These are phyloP conservation scores for Leucosporidium scottii DNA, from an alignment of 768 basidiomycete genomes.

Conservation along the genomic window DNA sequence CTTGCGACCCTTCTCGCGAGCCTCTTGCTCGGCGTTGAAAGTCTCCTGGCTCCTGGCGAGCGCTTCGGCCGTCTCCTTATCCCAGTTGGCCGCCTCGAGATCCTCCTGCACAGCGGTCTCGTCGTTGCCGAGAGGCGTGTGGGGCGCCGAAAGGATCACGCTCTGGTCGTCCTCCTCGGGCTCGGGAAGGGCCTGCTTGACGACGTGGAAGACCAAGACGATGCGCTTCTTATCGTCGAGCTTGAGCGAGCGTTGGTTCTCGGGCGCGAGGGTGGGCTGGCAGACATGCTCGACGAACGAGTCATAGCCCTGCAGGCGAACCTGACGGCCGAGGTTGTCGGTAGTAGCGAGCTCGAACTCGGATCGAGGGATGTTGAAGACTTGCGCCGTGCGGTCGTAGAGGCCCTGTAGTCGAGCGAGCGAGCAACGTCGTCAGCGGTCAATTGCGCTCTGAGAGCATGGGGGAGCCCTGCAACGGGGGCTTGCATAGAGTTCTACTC, in stretches of 20 bases:
- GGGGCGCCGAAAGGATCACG: background rate
- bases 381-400: slow-evolving; percentile 25
- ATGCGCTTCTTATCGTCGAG: slow-evolving; percentile 29
- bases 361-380: slow-evolving; percentile 6
- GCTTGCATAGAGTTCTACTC: background rate
- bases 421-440: no score
- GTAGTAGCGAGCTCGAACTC: slow-evolving; percentile 16
- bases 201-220: slow-evolving; percentile 28
- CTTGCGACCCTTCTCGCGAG: no score
- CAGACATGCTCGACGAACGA: slow-evolving; percentile 19
- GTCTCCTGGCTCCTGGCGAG: background rate
- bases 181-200: background rate
- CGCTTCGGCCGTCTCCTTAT: background rate
- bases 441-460: background rate
- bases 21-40: no score
- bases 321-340: slow-evolving; percentile 8
- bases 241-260: background rate
- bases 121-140: background rate
- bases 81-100: background rate
- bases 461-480: background rate
- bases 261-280: background rate
- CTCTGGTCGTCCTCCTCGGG: background rate
- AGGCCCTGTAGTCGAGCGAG: slow-evolving; percentile 20
- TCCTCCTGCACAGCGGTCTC: background rate
- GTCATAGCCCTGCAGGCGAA: slow-evolving; percentile 12